phyloP scores from a whole-genome alignment of 495 filamentous ascomycete species.

The Xylaria nigripes region DNA sequence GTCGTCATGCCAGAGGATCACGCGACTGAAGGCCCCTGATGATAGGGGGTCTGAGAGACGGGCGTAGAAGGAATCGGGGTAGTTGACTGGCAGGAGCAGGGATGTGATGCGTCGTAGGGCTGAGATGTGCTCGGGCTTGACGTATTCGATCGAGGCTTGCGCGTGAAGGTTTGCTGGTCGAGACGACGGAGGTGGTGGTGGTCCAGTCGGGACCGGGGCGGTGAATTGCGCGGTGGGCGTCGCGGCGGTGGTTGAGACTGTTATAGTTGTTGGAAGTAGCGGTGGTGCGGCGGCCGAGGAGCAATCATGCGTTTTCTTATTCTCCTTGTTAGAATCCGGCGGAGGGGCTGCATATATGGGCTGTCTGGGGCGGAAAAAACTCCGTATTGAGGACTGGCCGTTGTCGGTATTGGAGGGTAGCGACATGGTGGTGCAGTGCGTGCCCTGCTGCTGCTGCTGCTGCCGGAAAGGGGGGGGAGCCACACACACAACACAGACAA shows the following conservation, averaged over 20 bases:
- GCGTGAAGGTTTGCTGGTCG: slow-evolving; percentile 28
- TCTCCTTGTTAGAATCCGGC: slow-evolving; percentile 10
- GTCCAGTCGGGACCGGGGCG: too few relatives aligned
- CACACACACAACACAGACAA: not conserved
- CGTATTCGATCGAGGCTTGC: slow-evolving; percentile 49
- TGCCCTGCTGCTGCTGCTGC: not conserved
- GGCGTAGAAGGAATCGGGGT: slow-evolving; percentile 79
- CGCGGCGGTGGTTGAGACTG: slow-evolving; percentile 15
- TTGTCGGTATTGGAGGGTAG: slow-evolving; percentile 23
- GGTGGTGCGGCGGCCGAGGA: slow-evolving; percentile 19
- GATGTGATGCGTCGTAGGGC: slow-evolving; percentile 73
- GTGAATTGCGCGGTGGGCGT: slow-evolving; percentile 16
- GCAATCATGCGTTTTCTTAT: not conserved
- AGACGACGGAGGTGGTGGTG: slow-evolving; percentile 26
- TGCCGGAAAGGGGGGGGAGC: not conserved
- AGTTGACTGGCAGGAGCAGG: slow-evolving; percentile 78
- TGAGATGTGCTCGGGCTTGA: slow-evolving; percentile 56
- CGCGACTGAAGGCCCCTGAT: slow-evolving; percentile 63
- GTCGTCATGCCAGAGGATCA: slow-evolving; percentile 50
- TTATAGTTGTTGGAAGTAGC: slow-evolving; percentile 8
- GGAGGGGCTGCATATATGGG: slow-evolving; percentile 36
- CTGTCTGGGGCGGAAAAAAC: slow-evolving; percentile 39
- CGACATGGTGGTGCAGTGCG: slow-evolving; percentile 19
- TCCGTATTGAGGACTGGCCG: slow-evolving; percentile 42
- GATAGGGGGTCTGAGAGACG: slow-evolving; percentile 60